These are phyloP conservation scores for Hymenoscyphus linearis DNA, from an alignment of 2,329 filamentous ascomycete genomes.

Conservation along the genomic window DNA sequence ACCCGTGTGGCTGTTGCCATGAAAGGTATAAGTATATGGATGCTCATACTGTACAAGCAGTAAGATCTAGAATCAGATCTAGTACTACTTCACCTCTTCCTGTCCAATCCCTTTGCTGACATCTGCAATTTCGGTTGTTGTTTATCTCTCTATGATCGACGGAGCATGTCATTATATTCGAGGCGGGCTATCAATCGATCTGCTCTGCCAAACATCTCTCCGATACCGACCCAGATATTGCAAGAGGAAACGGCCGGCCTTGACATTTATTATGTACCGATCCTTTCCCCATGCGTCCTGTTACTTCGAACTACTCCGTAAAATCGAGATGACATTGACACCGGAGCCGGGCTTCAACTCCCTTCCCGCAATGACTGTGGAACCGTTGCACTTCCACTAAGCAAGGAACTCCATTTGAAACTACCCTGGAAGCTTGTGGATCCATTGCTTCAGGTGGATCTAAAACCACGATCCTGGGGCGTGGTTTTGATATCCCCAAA, in stretches of 20 bases:
- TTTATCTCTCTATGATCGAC: neutral
- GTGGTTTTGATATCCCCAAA: neutral
- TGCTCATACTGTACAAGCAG: too few species aligned
- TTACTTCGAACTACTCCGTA: neutral
- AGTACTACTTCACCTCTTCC: neutral
- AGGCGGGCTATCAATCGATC: neutral
- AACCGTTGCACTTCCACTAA: neutral
- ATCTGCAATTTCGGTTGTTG: neutral
- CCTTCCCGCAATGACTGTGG: neutral
- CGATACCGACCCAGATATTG: too few species aligned
- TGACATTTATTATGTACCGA: neutral
- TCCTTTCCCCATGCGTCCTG: neutral
- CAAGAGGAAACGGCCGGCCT: too few species aligned
- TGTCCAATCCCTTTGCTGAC: neutral
- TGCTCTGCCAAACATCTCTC: too few species aligned
- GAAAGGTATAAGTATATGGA: neutral
- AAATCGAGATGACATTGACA: neutral
- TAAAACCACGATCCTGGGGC: neutral
- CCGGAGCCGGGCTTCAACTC: neutral
- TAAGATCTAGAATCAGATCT: neutral
- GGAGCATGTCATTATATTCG: neutral
- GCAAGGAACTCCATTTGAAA: neutral
- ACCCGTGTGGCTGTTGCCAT: conserved; percentile 4
- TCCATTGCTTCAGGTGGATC: neutral
- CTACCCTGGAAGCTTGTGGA: neutral